These are phyloP conservation scores for Phytophthora cajani DNA, from an alignment of 352 stramenopile species.

Conservation along the genomic window DNA sequence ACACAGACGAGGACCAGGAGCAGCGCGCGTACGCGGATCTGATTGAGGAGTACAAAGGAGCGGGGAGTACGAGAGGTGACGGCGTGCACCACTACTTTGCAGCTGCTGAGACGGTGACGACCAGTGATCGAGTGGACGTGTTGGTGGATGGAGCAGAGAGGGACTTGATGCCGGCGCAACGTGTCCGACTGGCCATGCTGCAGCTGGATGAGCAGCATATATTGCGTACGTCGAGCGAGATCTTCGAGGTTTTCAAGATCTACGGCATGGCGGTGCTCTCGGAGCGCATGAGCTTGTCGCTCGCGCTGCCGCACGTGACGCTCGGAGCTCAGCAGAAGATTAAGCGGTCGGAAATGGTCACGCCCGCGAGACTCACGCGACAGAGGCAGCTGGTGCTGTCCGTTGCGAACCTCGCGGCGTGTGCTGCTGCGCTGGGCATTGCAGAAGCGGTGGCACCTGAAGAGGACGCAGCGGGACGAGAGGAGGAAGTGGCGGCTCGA, in stretches of 20 bases:
- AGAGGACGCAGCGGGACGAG: conserved; percentile 10
- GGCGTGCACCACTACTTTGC: conserved; percentile 46
- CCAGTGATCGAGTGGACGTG: background rate
- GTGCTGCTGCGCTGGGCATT: conserved; percentile 51
- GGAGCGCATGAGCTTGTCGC: conserved; percentile 65
- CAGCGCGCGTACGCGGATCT: conserved; percentile 45
- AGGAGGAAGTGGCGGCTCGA: conserved; percentile 18
- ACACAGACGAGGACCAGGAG: conserved; percentile 30
- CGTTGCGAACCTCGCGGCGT: conserved; percentile 61
- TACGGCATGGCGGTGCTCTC: conserved; percentile 83
- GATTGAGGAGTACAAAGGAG: conserved; percentile 47
- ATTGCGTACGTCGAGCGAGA: conserved; percentile 59
- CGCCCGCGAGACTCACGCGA: conserved; percentile 56
- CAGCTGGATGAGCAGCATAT: conserved; percentile 51
- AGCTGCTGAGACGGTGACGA: background rate
- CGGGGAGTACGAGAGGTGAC: background rate
- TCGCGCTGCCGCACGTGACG: conserved; percentile 47
- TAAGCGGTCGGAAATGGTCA: conserved; percentile 31
- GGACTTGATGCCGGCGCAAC: conserved; percentile 1
- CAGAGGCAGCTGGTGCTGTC: conserved; percentile 66
- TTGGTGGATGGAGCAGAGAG: background rate
- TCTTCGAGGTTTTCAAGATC: conserved; percentile 86
- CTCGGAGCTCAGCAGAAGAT: conserved; percentile 13
- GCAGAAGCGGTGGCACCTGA: conserved; percentile 5
- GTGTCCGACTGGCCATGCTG: conserved; percentile 37